phyloP scores from a whole-genome alignment of 1,284 basidiomycete species.

The Trichosporon faecale region DNA sequence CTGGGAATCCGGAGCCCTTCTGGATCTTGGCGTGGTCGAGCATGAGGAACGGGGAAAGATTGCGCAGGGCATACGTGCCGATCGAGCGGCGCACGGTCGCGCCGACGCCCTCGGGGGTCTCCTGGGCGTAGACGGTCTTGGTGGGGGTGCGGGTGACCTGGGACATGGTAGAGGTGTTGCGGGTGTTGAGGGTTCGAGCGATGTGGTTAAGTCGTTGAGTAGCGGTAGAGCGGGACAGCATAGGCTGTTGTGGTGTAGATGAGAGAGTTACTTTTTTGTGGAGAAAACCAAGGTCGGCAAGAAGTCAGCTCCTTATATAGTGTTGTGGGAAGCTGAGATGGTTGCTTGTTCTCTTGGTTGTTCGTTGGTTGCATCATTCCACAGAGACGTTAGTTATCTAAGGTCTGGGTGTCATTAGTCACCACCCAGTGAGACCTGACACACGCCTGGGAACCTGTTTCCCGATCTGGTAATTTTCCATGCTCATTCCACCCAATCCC shows the following conservation, averaged over 20 bases:
- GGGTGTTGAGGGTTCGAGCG: conserved; percentile 11
- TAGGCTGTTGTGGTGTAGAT: neutral
- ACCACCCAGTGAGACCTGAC: conserved; percentile 1
- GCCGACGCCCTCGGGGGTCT: conserved; percentile 84
- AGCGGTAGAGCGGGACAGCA: conserved; percentile 8
- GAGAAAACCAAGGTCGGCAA: neutral
- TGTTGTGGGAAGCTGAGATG: neutral
- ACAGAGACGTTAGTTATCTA: neutral
- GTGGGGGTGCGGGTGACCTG: conserved; percentile 64
- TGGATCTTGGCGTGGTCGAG: conserved; percentile 47
- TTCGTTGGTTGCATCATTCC: neutral
- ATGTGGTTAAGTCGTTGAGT: conserved; percentile 5
- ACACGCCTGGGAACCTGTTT: conserved; percentile 8
- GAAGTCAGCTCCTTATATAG: conserved; percentile 17
- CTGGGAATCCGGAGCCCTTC: conserved; percentile 56
- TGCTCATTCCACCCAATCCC: neutral
- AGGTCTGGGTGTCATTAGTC: neutral
- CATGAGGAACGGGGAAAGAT: conserved; percentile 88
- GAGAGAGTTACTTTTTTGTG: conserved; percentile 7
- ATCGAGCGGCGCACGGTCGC: conserved; percentile 86
- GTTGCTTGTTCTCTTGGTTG: neutral
- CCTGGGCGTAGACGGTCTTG: conserved; percentile 70
- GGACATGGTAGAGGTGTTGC: conserved; percentile 11
- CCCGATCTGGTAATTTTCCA: conserved; percentile 21
- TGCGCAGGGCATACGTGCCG: conserved; percentile 69